These are phyloP conservation scores for Debaryomyces castellii DNA, from an alignment of 805 yeast genomes.

Conservation along the genomic window DNA sequence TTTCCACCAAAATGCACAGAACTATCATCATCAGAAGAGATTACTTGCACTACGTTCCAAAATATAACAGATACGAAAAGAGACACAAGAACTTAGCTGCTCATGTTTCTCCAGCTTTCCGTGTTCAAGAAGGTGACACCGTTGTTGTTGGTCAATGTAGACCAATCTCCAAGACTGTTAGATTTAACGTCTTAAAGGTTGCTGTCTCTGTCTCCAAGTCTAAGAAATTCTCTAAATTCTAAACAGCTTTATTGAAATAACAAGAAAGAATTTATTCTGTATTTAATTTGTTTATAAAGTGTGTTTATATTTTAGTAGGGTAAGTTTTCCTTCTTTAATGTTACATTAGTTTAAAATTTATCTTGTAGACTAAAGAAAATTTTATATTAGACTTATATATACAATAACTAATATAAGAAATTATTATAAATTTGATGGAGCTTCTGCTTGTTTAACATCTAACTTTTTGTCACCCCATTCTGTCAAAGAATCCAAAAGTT, in stretches of 20 bases:
- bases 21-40: constrained; percentile 99
- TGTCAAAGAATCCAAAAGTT: constrained; percentile 49
- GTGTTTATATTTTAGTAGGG: constrained; percentile 5
- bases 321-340: constrained; percentile 11
- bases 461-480: constrained; percentile 64
- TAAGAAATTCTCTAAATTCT: constrained; percentile 96
- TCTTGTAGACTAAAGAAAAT: constrained; percentile 1
- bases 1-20: constrained; percentile 99
- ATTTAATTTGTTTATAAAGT: constrained; percentile 10
- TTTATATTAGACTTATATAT: neutral
- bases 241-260: constrained; percentile 22
- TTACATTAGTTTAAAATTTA: constrained; percentile 13
- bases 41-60: constrained; percentile 99
- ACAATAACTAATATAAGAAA: neutral
- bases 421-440: constrained; percentile 51
- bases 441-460: constrained; percentile 48
- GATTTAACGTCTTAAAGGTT: constrained; percentile 99
- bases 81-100: constrained; percentile 99
- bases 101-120: constrained; percentile 99
- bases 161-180: constrained; percentile 99
- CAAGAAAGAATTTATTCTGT: constrained; percentile 8
- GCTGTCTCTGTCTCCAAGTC: constrained; percentile 83
- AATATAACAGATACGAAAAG: constrained; percentile 99
- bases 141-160: constrained; percentile 99
- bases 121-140: constrained; percentile 97